Conservation (phyloP, 2,329 filamentous ascomycete species). For the Botrytis porri region DNA sequence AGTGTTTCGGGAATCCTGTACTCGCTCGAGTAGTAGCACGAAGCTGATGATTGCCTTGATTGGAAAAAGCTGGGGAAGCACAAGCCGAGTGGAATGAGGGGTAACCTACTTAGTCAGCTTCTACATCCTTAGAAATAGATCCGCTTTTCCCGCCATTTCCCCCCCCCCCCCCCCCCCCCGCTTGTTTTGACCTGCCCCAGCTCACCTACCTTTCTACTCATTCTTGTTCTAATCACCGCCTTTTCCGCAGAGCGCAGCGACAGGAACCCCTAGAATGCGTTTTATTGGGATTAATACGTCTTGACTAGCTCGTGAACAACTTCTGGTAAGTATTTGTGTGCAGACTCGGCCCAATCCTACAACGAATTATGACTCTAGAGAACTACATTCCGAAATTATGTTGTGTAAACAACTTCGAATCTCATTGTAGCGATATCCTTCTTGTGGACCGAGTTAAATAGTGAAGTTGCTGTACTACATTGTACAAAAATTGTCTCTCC, state of each 20-base stretch:
- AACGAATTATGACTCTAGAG: background rate
- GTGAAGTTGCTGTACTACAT: background rate
- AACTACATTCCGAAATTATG: background rate
- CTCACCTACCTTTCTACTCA: background rate
- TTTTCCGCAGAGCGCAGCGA: background rate
- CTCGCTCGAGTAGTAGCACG: background rate
- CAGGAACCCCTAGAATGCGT: background rate
- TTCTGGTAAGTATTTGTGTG: background rate
- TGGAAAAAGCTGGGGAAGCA: background rate
- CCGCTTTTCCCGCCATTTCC: background rate
- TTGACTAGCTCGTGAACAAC: background rate
- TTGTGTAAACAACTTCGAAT: background rate
- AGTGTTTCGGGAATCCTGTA: background rate
- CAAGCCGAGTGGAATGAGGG: slow-evolving; percentile 5
- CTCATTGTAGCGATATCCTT: background rate
- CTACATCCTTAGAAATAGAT: background rate
- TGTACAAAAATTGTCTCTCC: background rate
- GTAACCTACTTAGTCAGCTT: background rate
- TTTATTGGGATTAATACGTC: background rate
- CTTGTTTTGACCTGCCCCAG: background rate
- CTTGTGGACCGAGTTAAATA: no score
- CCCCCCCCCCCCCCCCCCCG: no score
- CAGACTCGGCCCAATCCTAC: background rate
- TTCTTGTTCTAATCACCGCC: background rate
- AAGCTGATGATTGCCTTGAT: background rate